These are phyloP conservation scores for Fusarium udum DNA, from an alignment of 2,329 filamentous ascomycete species.

Conservation along the genomic window DNA sequence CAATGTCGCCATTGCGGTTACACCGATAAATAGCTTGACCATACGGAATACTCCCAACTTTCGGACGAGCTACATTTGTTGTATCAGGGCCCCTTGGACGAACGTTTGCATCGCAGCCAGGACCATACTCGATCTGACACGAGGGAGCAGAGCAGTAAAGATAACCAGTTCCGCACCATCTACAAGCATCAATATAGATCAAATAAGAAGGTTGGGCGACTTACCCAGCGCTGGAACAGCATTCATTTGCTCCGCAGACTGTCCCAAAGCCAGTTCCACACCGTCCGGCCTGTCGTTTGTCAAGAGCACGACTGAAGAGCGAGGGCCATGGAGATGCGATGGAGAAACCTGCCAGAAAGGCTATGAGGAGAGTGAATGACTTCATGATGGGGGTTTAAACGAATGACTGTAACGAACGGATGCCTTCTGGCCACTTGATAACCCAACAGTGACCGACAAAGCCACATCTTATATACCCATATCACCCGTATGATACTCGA, in stretches of 20 bases:
- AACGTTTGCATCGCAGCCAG: constrained; percentile 69
- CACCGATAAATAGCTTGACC: constrained; percentile 61
- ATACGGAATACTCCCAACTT: constrained; percentile 64
- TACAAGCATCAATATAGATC: constrained; percentile 32
- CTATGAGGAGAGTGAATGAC: not conserved
- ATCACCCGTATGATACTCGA: not conserved
- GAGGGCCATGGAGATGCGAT: not conserved
- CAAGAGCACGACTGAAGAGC: not conserved
- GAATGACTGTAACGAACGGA: constrained; percentile 41
- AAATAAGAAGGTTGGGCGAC: not conserved
- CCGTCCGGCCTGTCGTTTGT: constrained; percentile 52
- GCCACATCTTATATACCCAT: constrained; percentile 8
- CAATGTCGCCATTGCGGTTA: constrained; percentile 49
- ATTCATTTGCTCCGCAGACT: constrained; percentile 48
- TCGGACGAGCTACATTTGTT: constrained; percentile 59
- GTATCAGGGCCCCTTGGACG: constrained; percentile 63
- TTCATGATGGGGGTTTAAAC: constrained; percentile 30
- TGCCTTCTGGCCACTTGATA: not conserved
- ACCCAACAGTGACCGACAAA: not conserved
- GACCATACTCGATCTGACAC: constrained; percentile 69
- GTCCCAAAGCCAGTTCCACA: constrained; percentile 51
- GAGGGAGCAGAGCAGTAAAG: constrained; percentile 70
- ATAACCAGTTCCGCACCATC: constrained; percentile 63
- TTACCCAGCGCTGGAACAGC: constrained; percentile 56
- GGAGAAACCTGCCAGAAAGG: constrained; percentile 1